Evolutionary conservation across 805 yeast genomes (phyloP).

Genomic region (Millerozyma miso): DNA sequence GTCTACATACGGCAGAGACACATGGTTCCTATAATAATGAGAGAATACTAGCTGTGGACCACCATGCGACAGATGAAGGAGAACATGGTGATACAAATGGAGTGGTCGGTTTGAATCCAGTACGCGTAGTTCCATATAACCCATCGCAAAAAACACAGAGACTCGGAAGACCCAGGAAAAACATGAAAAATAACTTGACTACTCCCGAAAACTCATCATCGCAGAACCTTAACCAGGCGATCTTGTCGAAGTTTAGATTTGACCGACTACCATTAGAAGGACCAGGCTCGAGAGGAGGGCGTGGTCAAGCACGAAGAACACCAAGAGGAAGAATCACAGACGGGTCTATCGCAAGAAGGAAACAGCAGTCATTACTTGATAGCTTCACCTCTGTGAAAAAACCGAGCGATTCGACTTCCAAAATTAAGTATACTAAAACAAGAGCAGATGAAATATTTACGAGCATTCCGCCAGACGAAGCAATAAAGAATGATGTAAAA

Average conservation of each 20-base stretch:
- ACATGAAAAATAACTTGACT: conserved; percentile 13
- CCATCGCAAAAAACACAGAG: conserved; percentile 30
- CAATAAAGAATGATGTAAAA: not conserved
- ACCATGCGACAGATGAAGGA: not conserved
- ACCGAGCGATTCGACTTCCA: not conserved
- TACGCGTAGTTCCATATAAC: conserved; percentile 25
- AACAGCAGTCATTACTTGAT: conserved; percentile 14
- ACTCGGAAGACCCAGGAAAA: conserved; percentile 34
- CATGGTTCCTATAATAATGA: not conserved
- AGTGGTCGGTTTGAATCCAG: not conserved
- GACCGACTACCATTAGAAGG: conserved; percentile 33
- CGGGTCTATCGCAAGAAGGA: conserved; percentile 15
- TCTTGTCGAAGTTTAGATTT: conserved; percentile 29
- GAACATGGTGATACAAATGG: conserved; percentile 1
- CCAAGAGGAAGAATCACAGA: conserved; percentile 27
- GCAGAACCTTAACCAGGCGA: conserved; percentile 26
- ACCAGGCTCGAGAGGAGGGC: conserved; percentile 40
- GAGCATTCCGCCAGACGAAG: not conserved
- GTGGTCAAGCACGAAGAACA: conserved; percentile 10
- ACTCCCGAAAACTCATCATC: conserved; percentile 15
- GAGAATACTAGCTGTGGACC: not conserved
- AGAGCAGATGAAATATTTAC: too few species aligned
- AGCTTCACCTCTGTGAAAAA: conserved; percentile 2
- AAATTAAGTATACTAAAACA: not conserved
- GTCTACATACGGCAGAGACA: not conserved